Evolutionary conservation across 2,329 filamentous ascomycete genomes (phyloP), one percentile per base, ranked within the genome.

Genomic region (Aspergillus arachidicola): DNA sequence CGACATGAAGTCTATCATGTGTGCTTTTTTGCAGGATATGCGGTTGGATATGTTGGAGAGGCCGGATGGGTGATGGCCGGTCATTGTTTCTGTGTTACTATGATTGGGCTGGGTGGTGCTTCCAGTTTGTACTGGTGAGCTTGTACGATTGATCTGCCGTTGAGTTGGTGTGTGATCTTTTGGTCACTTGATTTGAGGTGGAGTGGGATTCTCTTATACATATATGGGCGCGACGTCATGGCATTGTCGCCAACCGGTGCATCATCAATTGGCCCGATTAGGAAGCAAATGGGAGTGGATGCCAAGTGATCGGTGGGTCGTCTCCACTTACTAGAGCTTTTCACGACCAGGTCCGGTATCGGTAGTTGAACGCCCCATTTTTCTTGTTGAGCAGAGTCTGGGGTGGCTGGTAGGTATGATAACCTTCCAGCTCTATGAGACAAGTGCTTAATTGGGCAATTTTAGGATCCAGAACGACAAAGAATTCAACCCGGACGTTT

Each of bases 1-100:
- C 1, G 53, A 34, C 23, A 34, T 64, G 21, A 55, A 36, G 53
- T 50, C 46, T 7, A 58, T 60, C 4, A 63, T 63, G 61, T 51
- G 57, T 53, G 43, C 51, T 7, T 64, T 57, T 56, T 34, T 64
- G 36, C 50, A 58, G 30, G 57, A 58, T 28, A 64, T 64, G 63
- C 54, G 63, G 30, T 26, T 53, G 36, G 63, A 64, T 14, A 63
- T 64, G 63, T 4, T 57, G 14, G 51, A n/a, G 19, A 5, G 21
- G 30, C 32, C 32, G 10, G 51, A 54, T 36, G 51, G 46, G 23
- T 48, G 45, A 48, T 41, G 36, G 36, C 19, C 6, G 12, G 38
- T 34, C 34, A 16, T 41, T 36, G 34, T 16, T 16, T 14, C 14
- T 36, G 34, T 14, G 14, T 16, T 36, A 14, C 12, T 36, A 6